Base-by-base conservation (phyloP, 495 filamentous ascomycete species). In the Evansstolkia leycettana region DNA sequence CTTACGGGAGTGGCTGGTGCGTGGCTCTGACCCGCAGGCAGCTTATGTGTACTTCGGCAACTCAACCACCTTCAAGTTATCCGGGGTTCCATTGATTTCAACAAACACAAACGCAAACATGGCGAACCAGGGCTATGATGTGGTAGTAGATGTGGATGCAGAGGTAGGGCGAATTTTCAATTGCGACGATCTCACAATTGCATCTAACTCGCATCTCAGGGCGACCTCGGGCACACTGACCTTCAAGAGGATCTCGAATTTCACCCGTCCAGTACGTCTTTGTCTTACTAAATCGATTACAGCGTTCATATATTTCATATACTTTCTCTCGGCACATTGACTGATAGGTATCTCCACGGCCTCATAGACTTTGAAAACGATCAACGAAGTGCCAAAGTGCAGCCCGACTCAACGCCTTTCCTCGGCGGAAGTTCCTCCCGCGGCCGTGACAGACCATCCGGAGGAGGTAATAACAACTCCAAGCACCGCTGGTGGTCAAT, bases 241-340 rank as follows among this genome's bases (percentile, higher is more conserved):
- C 78, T 96, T 9, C 84, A 95, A 69, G 88, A 94, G 54, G 92
- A 96, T 65, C 86, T 96, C 43, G 92, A 96, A 72, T 98, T 98
- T 66, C 90, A 98, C 70, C 77, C 82, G 47, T 94, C 86, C 30
- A 84, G 80, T 84, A 63, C 45, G 63, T 50, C 24, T 20, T 26
- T 32, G 33, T n/a, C 28, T 19, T 13, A 15, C 17, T 14, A 16
- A 17, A 8, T 29, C 12, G n/a, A n/a, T 10, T 17, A 8, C 13
- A 10, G 19, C 28, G 20, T 41, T 1, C 8, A 12, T 17, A 15
- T 0, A 29, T 7, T 28, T n/a, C n/a, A n/a, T n/a, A n/a, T n/a
- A n/a, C n/a, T n/a, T n/a, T n/a, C n/a, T n/a, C n/a, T n/a, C n/a
- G n/a, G n/a, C n/a, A n/a, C 7, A 12, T 29, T 9, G 23, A 13